Evolutionary conservation across 2,329 filamentous ascomycete genomes (phyloP).

Genomic region (Alternaria longipes): DNA sequence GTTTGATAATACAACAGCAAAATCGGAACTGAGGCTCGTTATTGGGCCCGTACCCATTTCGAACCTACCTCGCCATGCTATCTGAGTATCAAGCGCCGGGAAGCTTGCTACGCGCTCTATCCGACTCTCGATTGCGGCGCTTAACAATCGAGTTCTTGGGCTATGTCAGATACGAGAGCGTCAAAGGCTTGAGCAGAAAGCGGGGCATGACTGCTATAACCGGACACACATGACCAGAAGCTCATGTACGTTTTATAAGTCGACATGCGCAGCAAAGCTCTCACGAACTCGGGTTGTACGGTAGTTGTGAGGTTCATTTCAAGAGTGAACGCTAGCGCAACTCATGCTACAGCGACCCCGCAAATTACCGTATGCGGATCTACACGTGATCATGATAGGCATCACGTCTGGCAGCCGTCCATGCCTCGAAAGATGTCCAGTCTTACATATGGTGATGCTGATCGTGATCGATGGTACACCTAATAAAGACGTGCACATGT

Average conservation of each 20-base stretch:
- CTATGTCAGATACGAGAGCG: neutral
- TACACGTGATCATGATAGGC: neutral
- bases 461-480: fast-evolving
- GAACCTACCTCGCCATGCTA: no score
- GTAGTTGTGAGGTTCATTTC: neutral
- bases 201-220: neutral
- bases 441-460: no score
- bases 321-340: neutral
- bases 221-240: neutral
- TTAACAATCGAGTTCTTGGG: no score
- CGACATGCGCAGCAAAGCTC: neutral
- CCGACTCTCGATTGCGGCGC: no score
- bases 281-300: neutral
- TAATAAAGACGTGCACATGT: no score
- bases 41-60: no score
- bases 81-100: no score
- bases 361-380: neutral
- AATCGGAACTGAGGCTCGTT: no score
- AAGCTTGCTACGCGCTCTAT: no score
- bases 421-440: neutral
- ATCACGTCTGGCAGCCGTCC: neutral
- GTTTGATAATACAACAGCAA: no score
- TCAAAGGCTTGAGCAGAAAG: conserved; percentile 1
- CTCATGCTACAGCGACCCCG: neutral
- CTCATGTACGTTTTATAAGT: fast-evolving